Conservation (phyloP, 2,329 filamentous ascomycete genomes). For the Colletotrichum paranaense region DNA sequence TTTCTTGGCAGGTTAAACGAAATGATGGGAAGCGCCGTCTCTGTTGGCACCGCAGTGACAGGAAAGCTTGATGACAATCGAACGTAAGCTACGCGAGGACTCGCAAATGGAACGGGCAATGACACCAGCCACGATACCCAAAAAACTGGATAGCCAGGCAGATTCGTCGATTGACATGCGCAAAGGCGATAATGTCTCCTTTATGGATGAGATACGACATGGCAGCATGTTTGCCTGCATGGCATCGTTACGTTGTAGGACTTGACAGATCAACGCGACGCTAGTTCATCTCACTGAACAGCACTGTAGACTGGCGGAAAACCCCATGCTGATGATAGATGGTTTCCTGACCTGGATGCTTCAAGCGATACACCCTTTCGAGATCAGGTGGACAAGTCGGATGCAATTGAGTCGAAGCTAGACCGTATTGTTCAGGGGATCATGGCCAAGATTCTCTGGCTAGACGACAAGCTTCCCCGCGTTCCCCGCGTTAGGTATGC, state of each 20-base stretch:
- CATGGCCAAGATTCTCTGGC: background rate
- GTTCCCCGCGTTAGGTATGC: background rate
- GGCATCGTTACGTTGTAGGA: background rate
- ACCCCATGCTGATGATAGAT: background rate
- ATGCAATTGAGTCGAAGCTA: background rate
- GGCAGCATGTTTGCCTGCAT: background rate
- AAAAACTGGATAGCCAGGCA: background rate
- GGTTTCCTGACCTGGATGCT: background rate
- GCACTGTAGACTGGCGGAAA: background rate
- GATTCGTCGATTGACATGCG: background rate
- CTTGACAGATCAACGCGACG: background rate
- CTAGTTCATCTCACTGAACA: background rate
- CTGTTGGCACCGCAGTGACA: background rate
- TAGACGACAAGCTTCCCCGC: conserved; percentile 1
- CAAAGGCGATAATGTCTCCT: background rate
- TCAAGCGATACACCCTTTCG: background rate
- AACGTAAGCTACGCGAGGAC: background rate
- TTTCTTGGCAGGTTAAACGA: background rate
- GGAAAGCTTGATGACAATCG: background rate
- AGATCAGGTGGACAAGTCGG: background rate
- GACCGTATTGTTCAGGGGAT: background rate
- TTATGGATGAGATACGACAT: background rate
- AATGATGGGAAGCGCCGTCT: background rate
- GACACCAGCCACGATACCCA: background rate
- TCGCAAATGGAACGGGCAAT: background rate